Base-by-base conservation (phyloP, 2,329 filamentous ascomycete genomes). In the Neonectria coccinea region DNA sequence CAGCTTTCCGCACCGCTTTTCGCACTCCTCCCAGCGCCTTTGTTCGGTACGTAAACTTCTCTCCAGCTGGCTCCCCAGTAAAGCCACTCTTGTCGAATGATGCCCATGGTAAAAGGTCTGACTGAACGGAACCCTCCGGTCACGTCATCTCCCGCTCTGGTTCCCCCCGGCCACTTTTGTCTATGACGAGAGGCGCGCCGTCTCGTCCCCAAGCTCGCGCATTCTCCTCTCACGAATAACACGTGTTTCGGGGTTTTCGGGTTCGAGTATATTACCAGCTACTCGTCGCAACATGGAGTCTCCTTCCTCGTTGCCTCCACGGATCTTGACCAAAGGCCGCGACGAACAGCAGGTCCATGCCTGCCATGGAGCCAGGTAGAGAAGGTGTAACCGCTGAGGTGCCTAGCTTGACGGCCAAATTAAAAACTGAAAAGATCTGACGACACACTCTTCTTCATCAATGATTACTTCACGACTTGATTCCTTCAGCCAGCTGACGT, bases 381-480 rank as follows among this genome's bases (percentile, higher is more conserved):
- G 64, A 66, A 70, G 73, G 78, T 75, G 77, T 82, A 87, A 78
- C 86, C 85, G 84, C 76, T 80, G 84, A 72, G 77, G 81, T 81
- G 77, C 75, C 78, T 76, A 79, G 81, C 67, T 77, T 87, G 83
- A 87, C 77, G 85, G 81, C 77, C 74, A 78, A 74, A 73, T 51
- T 74, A 72, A 78, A 85, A 87, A 91, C 88, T 91, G 88, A 91
- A 91, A 92, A 92, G 89, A 92, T 86, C 90, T 92, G 90, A 92
- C 67, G 65, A 68, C 65, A 62, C 47, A 59, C 9, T 31, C 47
- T 50, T 55, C 47, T 47, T 50, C 48, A 47, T 65, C 31, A 59
- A 33, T 29, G 18, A 31, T 25, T 48, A 31, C 22, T 56, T 50
- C 12, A 14, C 22, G 3, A 9, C 47, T 33, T 53, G 50, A 59